phyloP scores from a whole-genome alignment of 352 stramenopile genomes.

The Achlya hypogyna region DNA sequence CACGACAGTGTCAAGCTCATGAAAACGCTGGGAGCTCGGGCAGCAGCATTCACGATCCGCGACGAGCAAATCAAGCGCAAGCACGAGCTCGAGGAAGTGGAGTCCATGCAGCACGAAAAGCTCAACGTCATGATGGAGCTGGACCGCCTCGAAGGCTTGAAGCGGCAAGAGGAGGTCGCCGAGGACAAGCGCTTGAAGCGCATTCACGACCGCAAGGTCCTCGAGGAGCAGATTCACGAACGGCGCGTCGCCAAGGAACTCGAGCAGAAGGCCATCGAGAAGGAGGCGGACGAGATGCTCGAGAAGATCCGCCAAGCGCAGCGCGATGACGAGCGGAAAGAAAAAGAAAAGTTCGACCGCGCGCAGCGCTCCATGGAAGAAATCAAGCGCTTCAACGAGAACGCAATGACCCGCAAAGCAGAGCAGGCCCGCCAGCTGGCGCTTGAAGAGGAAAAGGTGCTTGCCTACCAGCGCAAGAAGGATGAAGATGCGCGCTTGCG shows the following conservation, averaged over 20 bases:
- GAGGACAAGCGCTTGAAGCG: conserved; percentile 83
- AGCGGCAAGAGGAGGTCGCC: conserved; percentile 82
- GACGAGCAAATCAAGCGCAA: conserved; percentile 85
- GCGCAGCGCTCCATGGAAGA: conserved; percentile 52
- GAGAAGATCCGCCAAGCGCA: conserved; percentile 70
- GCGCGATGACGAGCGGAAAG: conserved; percentile 43
- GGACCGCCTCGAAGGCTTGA: conserved; percentile 87
- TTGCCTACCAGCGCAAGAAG: conserved; percentile 68
- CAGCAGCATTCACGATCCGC: conserved; percentile 90
- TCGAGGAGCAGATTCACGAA: conserved; percentile 81
- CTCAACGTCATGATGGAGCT: conserved; percentile 95
- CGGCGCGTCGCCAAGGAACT: conserved; percentile 39
- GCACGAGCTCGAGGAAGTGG: conserved; percentile 49
- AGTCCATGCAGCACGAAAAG: conserved; percentile 87
- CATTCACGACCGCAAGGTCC: conserved; percentile 71
- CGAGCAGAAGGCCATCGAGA: conserved; percentile 56
- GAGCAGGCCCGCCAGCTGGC: conserved; percentile 73
- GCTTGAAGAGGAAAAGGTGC: conserved; percentile 57
- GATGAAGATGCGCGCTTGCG: conserved; percentile 44
- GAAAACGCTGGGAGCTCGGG: conserved; percentile 85
- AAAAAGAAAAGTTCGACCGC: conserved; percentile 71
- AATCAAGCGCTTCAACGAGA: conserved; percentile 62
- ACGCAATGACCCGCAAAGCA: conserved; percentile 33
- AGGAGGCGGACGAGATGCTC: conserved; percentile 87
- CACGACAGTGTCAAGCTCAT: conserved; percentile 92